These are phyloP conservation scores for Mycena olivaceomarginata DNA, from an alignment of 768 basidiomycete species.

Conservation along the genomic window DNA sequence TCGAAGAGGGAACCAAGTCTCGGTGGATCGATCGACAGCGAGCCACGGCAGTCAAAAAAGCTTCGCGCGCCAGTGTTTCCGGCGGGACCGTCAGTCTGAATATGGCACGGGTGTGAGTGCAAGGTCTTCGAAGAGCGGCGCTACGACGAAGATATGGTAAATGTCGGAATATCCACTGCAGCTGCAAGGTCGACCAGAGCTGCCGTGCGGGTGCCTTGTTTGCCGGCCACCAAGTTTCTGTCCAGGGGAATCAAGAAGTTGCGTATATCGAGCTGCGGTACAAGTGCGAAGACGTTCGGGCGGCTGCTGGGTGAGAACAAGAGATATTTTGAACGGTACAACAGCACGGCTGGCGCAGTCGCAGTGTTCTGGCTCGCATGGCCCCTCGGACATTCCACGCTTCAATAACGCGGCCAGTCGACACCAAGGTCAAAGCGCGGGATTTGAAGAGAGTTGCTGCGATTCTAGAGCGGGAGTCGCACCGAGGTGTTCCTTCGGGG, in stretches of 20 bases:
- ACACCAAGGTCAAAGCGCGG: background rate
- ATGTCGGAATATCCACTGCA: conserved; percentile 16
- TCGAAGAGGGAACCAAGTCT: conserved; percentile 8
- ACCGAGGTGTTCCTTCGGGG: background rate
- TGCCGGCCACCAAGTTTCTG: background rate
- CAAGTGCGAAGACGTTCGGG: background rate
- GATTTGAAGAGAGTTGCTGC: background rate
- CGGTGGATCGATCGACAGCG: background rate
- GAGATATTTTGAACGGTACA: background rate
- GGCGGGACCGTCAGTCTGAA: background rate
- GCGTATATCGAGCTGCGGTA: background rate
- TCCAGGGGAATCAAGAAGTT: background rate
- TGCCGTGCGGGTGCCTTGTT: background rate
- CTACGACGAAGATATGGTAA: conserved; percentile 16
- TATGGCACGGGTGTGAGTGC: background rate
- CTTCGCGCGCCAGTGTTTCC: background rate
- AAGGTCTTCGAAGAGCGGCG: conserved; percentile 9
- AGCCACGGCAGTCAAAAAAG: background rate
- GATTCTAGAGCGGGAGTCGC: background rate
- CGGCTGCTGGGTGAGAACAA: background rate
- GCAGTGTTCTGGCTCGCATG: background rate
- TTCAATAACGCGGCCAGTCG: background rate
- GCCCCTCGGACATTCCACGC: background rate
- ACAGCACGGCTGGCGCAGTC: background rate
- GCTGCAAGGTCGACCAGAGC: background rate